Evolutionary conservation across 192 early-diverging fungal species (phyloP), one percentile per base, ranked within the genome.

Genomic region (Backusella luteola): DNA sequence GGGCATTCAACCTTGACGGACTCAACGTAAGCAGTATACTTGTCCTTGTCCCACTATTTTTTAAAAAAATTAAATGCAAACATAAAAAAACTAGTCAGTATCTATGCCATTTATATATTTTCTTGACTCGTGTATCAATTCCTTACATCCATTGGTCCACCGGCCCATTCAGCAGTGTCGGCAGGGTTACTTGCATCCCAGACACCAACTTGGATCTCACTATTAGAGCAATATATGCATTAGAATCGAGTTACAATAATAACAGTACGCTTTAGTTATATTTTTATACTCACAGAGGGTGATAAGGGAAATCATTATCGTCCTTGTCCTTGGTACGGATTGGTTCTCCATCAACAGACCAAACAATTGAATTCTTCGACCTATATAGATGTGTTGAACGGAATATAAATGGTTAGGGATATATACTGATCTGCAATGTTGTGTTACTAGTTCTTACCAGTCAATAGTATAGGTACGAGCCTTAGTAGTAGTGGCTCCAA

Each of bases 381-480:
- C 56, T 63, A 63, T 4, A 14, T 63, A 29, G 14, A 63, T 8
- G 26, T 63, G 23, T 63, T 12, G 23, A 63, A 63, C 14, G 29
- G 11, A 26, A 63, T 63, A 29, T 14, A 63, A 63, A 63, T 12
- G 12, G 26, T 29, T 29, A 63, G 56, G 14, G 26, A 32, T 29
- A 29, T 29, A 63, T 12, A 63, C 12, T 63, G 56, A 63, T 63
- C 56, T 26, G 56, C 23, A 63, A 29, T 63, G 23, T 1, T 11
- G 56, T 29, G 21, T 63, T 63, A 29, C 56, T 12, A 12, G 23
- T 4, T 11, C 23, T 63, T 63, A 63, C 85, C 85, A 84, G 35
- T 86, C 83, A 38, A 84, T 46, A 19, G 71, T 73, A 66, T 88
- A 88, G 23, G 66, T 79, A 21, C 86, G 83, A 59, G 77, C 85